phyloP scores from a whole-genome alignment of 169 alveolate species.

The Plasmodium coatneyi region DNA sequence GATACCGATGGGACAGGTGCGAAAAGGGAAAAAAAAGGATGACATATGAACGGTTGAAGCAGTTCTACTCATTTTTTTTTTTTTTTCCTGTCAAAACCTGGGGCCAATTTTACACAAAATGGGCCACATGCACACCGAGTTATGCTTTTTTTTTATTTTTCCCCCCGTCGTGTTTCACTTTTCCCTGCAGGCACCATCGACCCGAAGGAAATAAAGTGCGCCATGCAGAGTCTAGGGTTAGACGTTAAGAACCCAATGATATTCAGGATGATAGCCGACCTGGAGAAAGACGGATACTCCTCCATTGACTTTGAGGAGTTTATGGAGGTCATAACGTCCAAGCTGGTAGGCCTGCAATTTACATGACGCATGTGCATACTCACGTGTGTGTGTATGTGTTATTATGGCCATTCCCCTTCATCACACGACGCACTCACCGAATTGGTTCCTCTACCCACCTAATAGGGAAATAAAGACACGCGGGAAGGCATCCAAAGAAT shows the following conservation, averaged over 20 bases:
- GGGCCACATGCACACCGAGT: background rate
- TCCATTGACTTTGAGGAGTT: constrained; percentile 97
- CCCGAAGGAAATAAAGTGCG: constrained; percentile 99
- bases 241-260: constrained; percentile 98
- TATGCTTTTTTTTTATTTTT: constrained; percentile 9
- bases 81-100: background rate
- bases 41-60: background rate
- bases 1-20: constrained; percentile 98
- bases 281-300: constrained; percentile 96
- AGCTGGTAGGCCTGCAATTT: constrained; percentile 80
- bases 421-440: background rate
- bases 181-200: constrained; percentile 93
- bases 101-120: background rate
- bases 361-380: background rate
- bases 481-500: constrained; percentile 98
- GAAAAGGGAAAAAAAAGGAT: constrained; percentile 3
- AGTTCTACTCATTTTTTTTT: background rate
- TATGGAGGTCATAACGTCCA: constrained; percentile 97
- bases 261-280: constrained; percentile 97
- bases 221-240: constrained; percentile 99
- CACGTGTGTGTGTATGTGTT: background rate
- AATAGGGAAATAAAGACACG: constrained; percentile 96
- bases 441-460: background rate
- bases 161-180: no score
- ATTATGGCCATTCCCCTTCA: background rate